Conservation (phyloP, 176 grass and related monocot species). For the Phoenix dactylifera region DNA sequence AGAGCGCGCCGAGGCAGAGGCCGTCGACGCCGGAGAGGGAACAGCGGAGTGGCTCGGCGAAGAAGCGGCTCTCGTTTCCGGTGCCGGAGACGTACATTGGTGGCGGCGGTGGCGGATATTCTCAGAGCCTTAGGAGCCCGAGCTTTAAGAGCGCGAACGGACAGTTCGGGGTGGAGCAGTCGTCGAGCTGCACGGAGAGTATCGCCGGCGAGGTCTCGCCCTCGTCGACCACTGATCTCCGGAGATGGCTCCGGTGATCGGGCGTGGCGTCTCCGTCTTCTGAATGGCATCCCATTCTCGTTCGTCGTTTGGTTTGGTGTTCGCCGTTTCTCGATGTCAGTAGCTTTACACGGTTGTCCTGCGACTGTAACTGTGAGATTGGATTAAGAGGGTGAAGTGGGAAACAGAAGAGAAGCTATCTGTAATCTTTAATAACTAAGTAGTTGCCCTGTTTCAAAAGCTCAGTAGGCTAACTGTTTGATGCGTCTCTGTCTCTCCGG, state of each 20-base stretch:
- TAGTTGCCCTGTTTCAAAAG: no score
- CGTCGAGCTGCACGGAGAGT: slow-evolving; percentile 73
- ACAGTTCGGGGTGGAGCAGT: slow-evolving; percentile 63
- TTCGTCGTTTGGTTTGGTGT: no score
- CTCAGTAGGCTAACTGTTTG: no score
- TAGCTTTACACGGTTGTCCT: no score
- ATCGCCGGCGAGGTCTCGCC: slow-evolving; percentile 47
- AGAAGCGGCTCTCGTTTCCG: slow-evolving; percentile 92
- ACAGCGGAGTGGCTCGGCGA: slow-evolving; percentile 15
- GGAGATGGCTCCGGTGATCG: slow-evolving; percentile 57
- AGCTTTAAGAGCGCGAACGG: slow-evolving; percentile 91
- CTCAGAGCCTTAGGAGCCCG: slow-evolving; percentile 66
- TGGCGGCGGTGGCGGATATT: slow-evolving; percentile 14
- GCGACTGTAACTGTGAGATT: no score
- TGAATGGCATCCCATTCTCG: no score
- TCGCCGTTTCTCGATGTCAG: no score
- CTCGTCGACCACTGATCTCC: slow-evolving; percentile 76
- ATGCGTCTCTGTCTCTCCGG: no score
- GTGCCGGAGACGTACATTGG: slow-evolving; percentile 23
- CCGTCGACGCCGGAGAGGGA: slow-evolving; percentile 67
- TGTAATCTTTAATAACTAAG: no score
- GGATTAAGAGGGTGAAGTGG: no score
- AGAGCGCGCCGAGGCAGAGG: slow-evolving; percentile 77
- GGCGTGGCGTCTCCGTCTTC: background rate
- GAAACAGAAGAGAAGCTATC: no score